Conservation (phyloP, 73 alveolate genomes). For the Tetrahymena thermophila region DNA sequence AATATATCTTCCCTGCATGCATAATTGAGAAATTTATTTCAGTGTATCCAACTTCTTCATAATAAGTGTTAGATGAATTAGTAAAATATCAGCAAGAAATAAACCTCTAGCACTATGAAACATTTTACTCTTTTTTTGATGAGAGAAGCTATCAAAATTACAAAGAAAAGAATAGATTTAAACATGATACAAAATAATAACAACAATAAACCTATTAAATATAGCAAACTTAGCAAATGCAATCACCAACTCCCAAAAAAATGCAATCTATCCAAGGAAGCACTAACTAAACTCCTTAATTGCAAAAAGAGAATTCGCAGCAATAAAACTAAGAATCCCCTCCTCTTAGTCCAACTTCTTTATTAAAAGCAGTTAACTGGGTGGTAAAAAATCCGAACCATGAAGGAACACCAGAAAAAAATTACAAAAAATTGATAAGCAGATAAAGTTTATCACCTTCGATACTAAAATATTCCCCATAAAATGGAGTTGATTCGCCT, state of each 20-base stretch:
- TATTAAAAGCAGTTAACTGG: background rate
- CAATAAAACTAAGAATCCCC: background rate
- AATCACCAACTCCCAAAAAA: background rate
- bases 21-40: background rate
- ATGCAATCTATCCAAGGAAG: background rate
- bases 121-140: background rate
- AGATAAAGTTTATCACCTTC: background rate
- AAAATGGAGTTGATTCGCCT: background rate
- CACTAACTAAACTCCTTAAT: background rate
- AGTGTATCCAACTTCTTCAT: background rate
- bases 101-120: background rate
- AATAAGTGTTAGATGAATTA: background rate
- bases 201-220: background rate
- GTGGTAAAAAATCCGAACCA: background rate
- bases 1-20: background rate
- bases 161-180: background rate
- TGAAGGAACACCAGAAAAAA: background rate
- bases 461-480: background rate
- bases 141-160: background rate
- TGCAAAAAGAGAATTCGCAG: background rate
- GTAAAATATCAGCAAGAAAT: background rate
- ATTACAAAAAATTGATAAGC: background rate
- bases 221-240: background rate
- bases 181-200: background rate
- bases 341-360: background rate